Evolutionary conservation across 352 stramenopile species (phyloP).

Genomic region (Elongisporangium senticosum): DNA sequence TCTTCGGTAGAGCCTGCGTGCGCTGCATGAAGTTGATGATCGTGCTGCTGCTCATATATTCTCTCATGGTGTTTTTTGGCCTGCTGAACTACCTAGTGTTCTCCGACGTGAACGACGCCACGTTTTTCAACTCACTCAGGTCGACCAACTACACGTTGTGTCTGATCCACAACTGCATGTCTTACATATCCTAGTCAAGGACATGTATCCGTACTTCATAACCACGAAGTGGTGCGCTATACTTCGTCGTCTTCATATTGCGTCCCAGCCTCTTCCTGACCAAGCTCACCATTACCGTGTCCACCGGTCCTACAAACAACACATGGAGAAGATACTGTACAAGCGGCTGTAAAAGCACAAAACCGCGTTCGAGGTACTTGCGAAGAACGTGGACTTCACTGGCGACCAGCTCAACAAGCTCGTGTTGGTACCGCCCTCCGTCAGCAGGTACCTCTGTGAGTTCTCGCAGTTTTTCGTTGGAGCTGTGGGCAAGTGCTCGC

Average conservation of each 20-base stretch:
- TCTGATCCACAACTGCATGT: slow-evolving; percentile 73
- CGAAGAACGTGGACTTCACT: slow-evolving; percentile 43
- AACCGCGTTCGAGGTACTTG: slow-evolving; percentile 73
- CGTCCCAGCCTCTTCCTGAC: slow-evolving; percentile 76
- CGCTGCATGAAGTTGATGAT: slow-evolving; percentile 66
- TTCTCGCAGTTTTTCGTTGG: slow-evolving; percentile 61
- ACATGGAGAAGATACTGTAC: slow-evolving; percentile 82
- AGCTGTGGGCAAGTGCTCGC: slow-evolving; percentile 28
- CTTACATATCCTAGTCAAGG: slow-evolving; percentile 78
- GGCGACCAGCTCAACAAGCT: slow-evolving; percentile 19
- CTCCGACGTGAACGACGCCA: slow-evolving; percentile 57
- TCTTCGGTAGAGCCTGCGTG: slow-evolving; percentile 76
- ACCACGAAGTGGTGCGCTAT: slow-evolving; percentile 78
- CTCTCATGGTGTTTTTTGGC: slow-evolving; percentile 76
- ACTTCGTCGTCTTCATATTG: slow-evolving; percentile 77
- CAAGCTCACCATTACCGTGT: slow-evolving; percentile 83
- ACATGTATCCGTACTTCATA: slow-evolving; percentile 79
- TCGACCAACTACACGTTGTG: slow-evolving; percentile 82
- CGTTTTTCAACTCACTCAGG: slow-evolving; percentile 63
- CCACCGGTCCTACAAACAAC: slow-evolving; percentile 80
- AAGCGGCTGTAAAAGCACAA: slow-evolving; percentile 84
- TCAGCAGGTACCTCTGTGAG: slow-evolving; percentile 35
- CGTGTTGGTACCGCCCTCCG: slow-evolving; percentile 15
- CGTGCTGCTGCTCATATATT: slow-evolving; percentile 63
- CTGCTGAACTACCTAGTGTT: slow-evolving; percentile 74